Conservation (phyloP, 1,284 basidiomycete genomes). For the Apiotrichum gamsii region DNA sequence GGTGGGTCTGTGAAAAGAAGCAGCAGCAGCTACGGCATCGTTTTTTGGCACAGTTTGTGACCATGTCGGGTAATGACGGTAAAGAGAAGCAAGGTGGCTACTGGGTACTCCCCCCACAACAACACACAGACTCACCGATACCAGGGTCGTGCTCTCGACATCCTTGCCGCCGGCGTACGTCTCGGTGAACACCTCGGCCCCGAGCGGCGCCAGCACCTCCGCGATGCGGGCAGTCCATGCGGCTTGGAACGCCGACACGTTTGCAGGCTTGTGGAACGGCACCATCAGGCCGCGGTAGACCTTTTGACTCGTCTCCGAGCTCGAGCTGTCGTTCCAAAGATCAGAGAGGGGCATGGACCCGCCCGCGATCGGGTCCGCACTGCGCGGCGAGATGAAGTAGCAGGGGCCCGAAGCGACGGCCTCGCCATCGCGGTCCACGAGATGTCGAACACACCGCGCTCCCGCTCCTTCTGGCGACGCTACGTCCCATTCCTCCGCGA, state of each 20-base stretch:
- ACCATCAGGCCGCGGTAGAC: conserved; percentile 30
- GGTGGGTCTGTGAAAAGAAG: no score
- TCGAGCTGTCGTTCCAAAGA: neutral
- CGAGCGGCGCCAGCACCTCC: conserved; percentile 14
- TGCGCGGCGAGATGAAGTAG: conserved; percentile 22
- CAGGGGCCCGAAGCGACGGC: conserved; percentile 19
- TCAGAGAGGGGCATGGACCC: conserved; percentile 7
- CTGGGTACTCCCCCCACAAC: neutral
- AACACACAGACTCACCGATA: conserved; percentile 25
- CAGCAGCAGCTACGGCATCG: no score
- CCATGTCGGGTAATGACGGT: no score
- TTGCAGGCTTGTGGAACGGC: conserved; percentile 23
- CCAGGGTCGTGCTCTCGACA: conserved; percentile 5
- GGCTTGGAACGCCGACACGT: conserved; percentile 19
- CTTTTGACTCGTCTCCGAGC: conserved; percentile 1
- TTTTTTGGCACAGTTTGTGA: no score
- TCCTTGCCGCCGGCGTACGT: conserved; percentile 14
- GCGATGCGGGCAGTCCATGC: conserved; percentile 21
- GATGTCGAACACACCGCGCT: conserved; percentile 28
- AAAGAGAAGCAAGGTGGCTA: conserved; percentile 1
- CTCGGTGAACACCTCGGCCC: conserved; percentile 38
- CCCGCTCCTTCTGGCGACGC: conserved; percentile 24
- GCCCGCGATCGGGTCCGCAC: neutral
- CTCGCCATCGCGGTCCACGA: conserved; percentile 9
- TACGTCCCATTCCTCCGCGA: conserved; percentile 23